A percentile compares a stretch with the other conserved stretches of the same genome.
These are phyloP conservation scores for Waitea zeae DNA, from an alignment of 1,284 basidiomycete genomes.

Conservation along the genomic window DNA sequence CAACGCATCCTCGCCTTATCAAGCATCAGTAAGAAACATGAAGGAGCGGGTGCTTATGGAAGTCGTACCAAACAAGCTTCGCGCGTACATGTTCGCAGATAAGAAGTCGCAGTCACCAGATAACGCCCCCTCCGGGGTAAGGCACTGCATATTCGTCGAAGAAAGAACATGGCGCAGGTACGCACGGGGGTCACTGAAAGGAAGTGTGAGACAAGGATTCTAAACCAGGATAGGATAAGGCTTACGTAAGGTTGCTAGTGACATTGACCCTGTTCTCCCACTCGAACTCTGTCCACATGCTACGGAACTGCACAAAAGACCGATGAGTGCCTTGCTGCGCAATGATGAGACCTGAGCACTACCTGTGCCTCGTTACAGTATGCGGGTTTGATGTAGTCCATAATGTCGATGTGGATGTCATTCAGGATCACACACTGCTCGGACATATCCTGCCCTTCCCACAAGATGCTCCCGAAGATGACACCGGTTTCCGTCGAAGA, in stretches of 20 bases:
- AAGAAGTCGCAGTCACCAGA: conserved; percentile 90
- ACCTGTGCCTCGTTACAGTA: conserved; percentile 93
- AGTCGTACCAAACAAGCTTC: conserved; percentile 73
- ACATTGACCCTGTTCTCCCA: conserved; percentile 98
- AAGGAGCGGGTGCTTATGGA: neutral
- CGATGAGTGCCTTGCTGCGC: conserved; percentile 1
- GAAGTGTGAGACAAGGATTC: conserved; percentile 4
- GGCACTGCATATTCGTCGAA: conserved; percentile 88
- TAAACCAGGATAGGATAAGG: conserved; percentile 7
- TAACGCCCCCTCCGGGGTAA: conserved; percentile 86
- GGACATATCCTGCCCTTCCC: conserved; percentile 80
- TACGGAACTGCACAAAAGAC: conserved; percentile 51
- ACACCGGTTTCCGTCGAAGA: conserved; percentile 97
- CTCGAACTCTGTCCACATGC: conserved; percentile 97
- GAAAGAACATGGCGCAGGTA: conserved; percentile 87
- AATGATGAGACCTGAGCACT: conserved; percentile 10
- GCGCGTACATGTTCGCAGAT: conserved; percentile 86
- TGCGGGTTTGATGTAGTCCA: conserved; percentile 98
- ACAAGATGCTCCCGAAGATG: conserved; percentile 96
- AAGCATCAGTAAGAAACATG: conserved; percentile 4
- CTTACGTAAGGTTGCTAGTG: conserved; percentile 63
- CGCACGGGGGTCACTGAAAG: conserved; percentile 50
- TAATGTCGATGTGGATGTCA: conserved; percentile 98
- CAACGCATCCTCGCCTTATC: conserved; percentile 80
- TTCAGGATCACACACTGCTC: conserved; percentile 88